These are phyloP conservation scores for Ustilago tritici DNA, from an alignment of 1,284 basidiomycete genomes.

Conservation along the genomic window DNA sequence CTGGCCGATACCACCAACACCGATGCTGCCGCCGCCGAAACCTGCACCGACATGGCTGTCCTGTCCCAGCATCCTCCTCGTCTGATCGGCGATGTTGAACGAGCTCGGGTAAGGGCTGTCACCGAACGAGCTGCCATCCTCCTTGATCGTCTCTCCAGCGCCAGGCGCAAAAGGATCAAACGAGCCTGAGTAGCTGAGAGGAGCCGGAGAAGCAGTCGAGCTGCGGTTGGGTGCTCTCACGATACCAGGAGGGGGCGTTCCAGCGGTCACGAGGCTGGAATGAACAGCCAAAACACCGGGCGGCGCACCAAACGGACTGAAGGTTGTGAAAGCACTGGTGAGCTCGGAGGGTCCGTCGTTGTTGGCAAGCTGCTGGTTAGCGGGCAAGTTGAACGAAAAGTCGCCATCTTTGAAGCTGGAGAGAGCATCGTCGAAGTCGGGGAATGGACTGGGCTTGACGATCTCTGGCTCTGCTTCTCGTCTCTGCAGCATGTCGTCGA, in stretches of 20 bases:
- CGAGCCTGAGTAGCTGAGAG: constrained; percentile 62
- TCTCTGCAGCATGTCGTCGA: constrained; percentile 84
- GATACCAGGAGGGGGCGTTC: constrained; percentile 41
- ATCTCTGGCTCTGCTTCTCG: constrained; percentile 81
- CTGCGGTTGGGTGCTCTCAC: constrained; percentile 45
- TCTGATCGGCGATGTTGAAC: constrained; percentile 58
- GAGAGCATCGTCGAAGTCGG: constrained; percentile 65
- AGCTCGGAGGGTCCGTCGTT: constrained; percentile 43
- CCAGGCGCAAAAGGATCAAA: constrained; percentile 67
- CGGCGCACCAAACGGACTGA: constrained; percentile 46
- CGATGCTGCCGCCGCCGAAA: constrained; percentile 5
- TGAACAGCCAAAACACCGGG: constrained; percentile 43
- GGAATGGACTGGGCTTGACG: constrained; percentile 60
- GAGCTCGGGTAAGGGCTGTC: constrained; percentile 36
- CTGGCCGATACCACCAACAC: constrained; percentile 5
- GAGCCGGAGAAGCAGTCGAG: constrained; percentile 43
- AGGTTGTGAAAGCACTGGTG: constrained; percentile 42
- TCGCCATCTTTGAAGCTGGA: constrained; percentile 63
- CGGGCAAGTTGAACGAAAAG: constrained; percentile 64
- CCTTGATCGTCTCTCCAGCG: constrained; percentile 52
- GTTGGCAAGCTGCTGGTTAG: constrained; percentile 30
- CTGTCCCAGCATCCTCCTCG: constrained; percentile 51
- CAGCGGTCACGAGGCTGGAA: constrained; percentile 28
- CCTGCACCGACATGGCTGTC: constrained; percentile 28
- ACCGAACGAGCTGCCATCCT: constrained; percentile 37